A percentile compares a stretch with the other conserved stretches of the same genome.
These are phyloP conservation scores for Hanseniaspora lindneri DNA, from an alignment of 805 yeast genomes.

Conservation along the genomic window DNA sequence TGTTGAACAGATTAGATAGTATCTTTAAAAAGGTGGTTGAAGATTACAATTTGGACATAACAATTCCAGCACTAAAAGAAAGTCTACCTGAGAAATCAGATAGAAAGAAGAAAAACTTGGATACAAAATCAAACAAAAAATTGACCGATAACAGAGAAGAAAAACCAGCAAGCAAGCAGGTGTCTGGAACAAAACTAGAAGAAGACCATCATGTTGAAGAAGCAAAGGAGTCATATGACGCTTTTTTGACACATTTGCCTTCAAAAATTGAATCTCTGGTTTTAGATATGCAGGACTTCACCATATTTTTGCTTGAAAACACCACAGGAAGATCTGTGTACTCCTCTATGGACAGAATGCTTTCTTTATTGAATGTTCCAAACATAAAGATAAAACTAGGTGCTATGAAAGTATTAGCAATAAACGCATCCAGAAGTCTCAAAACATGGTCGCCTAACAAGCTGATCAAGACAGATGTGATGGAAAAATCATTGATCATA, in stretches of 20 bases:
- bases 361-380: conserved; percentile 45
- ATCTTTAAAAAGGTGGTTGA: conserved; percentile 44
- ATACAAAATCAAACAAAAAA: too few relatives aligned
- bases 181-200: too few relatives aligned
- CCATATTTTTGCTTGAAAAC: conserved; percentile 52
- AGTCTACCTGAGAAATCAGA: background rate
- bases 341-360: conserved; percentile 51
- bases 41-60: conserved; percentile 34
- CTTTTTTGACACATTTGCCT: conserved; percentile 34
- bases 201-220: too few relatives aligned
- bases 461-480: conserved; percentile 20
- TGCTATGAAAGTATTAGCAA: conserved; percentile 48
- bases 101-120: background rate
- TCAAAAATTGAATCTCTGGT: conserved; percentile 38
- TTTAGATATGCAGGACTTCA: conserved; percentile 46
- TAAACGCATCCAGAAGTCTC: conserved; percentile 50
- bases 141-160: background rate
- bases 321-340: conserved; percentile 59
- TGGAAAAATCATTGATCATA: conserved; percentile 39
- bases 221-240: conserved; percentile 28
- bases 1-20: conserved; percentile 63
- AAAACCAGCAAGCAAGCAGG: too few relatives aligned
- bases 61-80: conserved; percentile 19
- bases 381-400: conserved; percentile 47
- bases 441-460: conserved; percentile 17